phyloP scores from a whole-genome alignment of 441 rosid genomes.

The Erodium moschatum region DNA sequence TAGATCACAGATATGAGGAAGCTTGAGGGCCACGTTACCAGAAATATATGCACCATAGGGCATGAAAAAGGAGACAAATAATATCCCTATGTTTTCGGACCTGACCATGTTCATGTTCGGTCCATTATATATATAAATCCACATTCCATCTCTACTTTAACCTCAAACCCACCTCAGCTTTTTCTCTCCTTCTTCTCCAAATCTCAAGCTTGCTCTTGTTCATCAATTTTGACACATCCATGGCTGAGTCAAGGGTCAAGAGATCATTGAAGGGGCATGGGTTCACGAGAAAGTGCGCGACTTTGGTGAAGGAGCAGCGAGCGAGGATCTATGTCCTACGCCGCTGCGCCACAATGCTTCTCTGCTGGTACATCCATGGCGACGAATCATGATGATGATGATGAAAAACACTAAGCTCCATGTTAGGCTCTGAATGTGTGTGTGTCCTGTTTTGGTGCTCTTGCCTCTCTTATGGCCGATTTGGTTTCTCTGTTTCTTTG shows the following conservation, averaged over 20 bases:
- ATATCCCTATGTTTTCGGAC: neutral
- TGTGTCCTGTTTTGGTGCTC: too few relatives aligned
- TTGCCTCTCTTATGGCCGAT: too few relatives aligned
- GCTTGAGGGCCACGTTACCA: too few relatives aligned
- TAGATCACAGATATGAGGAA: too few relatives aligned
- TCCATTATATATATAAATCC: neutral
- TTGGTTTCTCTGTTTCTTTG: neutral
- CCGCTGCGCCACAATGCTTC: constrained; percentile 3
- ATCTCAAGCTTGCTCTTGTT: too few relatives aligned
- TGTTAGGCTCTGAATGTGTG: too few relatives aligned
- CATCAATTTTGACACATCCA: neutral
- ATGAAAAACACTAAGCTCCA: too few relatives aligned
- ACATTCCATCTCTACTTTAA: neutral
- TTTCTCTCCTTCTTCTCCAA: too few relatives aligned
- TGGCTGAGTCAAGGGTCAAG: neutral
- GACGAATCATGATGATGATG: neutral
- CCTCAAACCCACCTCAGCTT: neutral
- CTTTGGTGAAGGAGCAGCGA: constrained; percentile 2
- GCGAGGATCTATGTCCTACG: neutral
- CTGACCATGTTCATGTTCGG: neutral
- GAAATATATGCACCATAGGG: too few relatives aligned
- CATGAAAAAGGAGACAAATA: neutral
- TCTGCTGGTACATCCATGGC: neutral
- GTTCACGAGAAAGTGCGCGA: neutral
- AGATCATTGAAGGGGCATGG: neutral